Conservation (phyloP, 2,329 filamentous ascomycete genomes). For the Hirsutella minnesotensis region DNA sequence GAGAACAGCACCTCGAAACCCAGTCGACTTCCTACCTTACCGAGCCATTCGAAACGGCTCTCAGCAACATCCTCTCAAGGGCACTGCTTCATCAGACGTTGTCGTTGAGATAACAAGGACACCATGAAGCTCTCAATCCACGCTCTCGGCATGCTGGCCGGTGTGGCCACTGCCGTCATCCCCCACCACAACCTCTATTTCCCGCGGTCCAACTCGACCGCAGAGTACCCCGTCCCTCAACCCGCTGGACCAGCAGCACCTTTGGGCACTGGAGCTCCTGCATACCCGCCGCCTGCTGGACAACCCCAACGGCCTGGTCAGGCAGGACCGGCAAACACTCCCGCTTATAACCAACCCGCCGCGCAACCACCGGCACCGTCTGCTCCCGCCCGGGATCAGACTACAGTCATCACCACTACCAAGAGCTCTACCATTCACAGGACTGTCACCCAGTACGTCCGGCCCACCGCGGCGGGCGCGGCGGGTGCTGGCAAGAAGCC, state of each 20-base stretch:
- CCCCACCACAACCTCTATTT: constrained; percentile 21
- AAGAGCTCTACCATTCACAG: background rate
- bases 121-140: constrained; percentile 34
- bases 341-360: no score
- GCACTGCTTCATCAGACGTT: no score
- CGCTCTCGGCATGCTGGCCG: constrained; percentile 31
- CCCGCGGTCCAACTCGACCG: constrained; percentile 15
- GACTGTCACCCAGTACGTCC: constrained; percentile 4
- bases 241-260: background rate
- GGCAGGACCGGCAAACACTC: no score
- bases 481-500: constrained; percentile 9
- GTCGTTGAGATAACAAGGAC: background rate
- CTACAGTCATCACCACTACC: constrained; percentile 39
- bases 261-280: background rate
- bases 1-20: no score
- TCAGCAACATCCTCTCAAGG: no score
- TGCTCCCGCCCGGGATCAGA: background rate
- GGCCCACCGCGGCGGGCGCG: constrained; percentile 10
- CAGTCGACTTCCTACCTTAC: no score
- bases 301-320: no score
- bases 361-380: no score
- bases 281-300: background rate
- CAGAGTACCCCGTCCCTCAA: constrained; percentile 3
- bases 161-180: constrained; percentile 26
- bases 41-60: no score